Evolutionary conservation across 495 filamentous ascomycete species (phyloP), one percentile per base, ranked within the genome.

Genomic region (Talaromyces nanjingensis): DNA sequence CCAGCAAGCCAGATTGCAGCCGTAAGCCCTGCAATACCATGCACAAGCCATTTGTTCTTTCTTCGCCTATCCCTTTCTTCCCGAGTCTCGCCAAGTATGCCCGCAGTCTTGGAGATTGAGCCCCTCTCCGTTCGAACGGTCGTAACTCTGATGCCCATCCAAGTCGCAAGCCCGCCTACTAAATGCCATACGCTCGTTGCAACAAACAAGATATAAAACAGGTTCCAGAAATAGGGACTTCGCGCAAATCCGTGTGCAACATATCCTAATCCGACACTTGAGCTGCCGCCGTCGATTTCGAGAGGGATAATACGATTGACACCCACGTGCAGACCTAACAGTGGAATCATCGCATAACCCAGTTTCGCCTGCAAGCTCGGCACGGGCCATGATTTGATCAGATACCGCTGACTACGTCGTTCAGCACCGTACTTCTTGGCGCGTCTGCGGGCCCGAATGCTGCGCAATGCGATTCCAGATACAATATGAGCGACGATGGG

Each of bases 201-300:
- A 24, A 97, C 76, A 69, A 97, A 81, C 12, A 83, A 76, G 3
- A 78, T 69, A 69, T 92, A 96, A 16, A 88, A 84, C 1, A 80
- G 64, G 75, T 86, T 88, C 59, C 84, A 85, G n/a, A 90, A 76
- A 14, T 83, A 62, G 6, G 85, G 83, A 71, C 86, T 84, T 31
- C 84, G 81, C 45, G 85, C 86, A 71, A 97, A 92, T 4, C 91
- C 93, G 74, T 96, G 92, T n/a, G 87, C 86, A 0, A 96, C 84
- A 73, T 87, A 97, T 22, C 85, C 86, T 29, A 97, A 75, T 1
- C 89, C 89, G 29, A 96, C 85, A 47, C 92, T 85, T 12, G 89
- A 88, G 66, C 87, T 92, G 39, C 91, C 92, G 1, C 92, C 92
- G 37, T 96, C 91, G 16, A 92, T 81, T 34, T 82, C 75, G 45